Conservation (phyloP, 805 yeast species). For the Candida methanosorbosa region DNA sequence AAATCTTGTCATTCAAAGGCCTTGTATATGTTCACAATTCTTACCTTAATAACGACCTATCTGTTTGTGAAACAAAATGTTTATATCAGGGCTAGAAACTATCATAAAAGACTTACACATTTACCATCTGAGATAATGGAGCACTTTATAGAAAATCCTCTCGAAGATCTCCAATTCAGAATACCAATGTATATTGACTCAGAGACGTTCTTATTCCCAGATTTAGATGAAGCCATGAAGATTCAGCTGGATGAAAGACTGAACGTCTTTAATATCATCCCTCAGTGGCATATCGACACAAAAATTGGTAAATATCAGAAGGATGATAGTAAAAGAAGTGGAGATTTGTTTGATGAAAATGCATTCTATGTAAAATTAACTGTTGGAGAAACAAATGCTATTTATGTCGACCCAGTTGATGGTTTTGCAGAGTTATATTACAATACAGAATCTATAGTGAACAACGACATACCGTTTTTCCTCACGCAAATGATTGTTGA, state of each 20-base stretch:
- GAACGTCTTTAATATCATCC: neutral
- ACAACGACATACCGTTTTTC: conserved; percentile 44
- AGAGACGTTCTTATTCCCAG: conserved; percentile 53
- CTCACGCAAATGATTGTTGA: conserved; percentile 31
- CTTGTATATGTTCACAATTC: too few species aligned
- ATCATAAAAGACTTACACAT: conserved; percentile 1
- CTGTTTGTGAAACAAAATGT: too few species aligned
- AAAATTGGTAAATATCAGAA: neutral
- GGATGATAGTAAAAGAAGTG: conserved; percentile 1
- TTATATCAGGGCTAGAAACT: conserved; percentile 2
- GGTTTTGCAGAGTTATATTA: conserved; percentile 24
- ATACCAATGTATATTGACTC: conserved; percentile 34
- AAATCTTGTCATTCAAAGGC: too few species aligned
- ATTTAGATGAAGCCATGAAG: conserved; percentile 48
- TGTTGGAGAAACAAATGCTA: conserved; percentile 15
- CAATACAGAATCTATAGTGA: conserved; percentile 26
- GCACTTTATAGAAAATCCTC: conserved; percentile 24
- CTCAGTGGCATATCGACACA: neutral
- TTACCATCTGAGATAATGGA: conserved; percentile 8
- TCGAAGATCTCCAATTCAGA: conserved; percentile 31
- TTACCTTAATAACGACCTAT: too few species aligned
- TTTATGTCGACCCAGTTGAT: conserved; percentile 17
- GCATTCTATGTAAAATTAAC: conserved; percentile 12
- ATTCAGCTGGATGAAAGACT: conserved; percentile 36
- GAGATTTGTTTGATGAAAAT: conserved; percentile 5